Conservation (phyloP, 208 protist genomes). For the Zelonia costaricensis region DNA sequence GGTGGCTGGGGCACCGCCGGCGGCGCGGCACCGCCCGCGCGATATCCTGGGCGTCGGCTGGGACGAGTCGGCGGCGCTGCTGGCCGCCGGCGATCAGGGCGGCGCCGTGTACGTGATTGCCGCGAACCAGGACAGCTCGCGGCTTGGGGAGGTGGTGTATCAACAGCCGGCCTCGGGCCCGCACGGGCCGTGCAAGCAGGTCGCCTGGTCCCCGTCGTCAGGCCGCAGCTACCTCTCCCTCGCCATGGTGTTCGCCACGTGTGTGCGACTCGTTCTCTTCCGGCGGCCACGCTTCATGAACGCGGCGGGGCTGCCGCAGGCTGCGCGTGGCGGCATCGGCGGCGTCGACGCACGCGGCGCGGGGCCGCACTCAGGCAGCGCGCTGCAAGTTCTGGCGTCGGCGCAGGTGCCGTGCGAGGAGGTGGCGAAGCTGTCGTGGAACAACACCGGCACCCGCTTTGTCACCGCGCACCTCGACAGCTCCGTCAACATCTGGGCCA, state of each 20-base stretch:
- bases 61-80: slow-evolving; percentile 65
- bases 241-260: slow-evolving; percentile 48
- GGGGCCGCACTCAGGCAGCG: not conserved
- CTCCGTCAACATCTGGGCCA: slow-evolving; percentile 63
- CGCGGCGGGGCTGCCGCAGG: slow-evolving; percentile 23
- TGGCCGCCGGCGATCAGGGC: slow-evolving; percentile 57
- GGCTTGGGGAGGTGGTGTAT: slow-evolving; percentile 36
- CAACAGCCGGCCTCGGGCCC: slow-evolving; percentile 4
- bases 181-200: slow-evolving; percentile 38
- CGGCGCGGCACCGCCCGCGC: slow-evolving; percentile 9
- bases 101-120: slow-evolving; percentile 56
- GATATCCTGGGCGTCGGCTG: slow-evolving; percentile 58
- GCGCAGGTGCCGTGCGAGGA: slow-evolving; percentile 48
- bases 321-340: not conserved
- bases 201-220: slow-evolving; percentile 72
- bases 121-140: slow-evolving; percentile 37
- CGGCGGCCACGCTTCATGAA: slow-evolving; percentile 45
- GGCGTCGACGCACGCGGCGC: not conserved
- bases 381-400: slow-evolving; percentile 50
- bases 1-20: not conserved
- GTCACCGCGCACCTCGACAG: slow-evolving; percentile 80
- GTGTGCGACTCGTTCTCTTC: slow-evolving; percentile 67
- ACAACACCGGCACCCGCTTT: slow-evolving; percentile 78
- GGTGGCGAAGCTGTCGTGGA: slow-evolving; percentile 77
- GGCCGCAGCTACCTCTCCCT: slow-evolving; percentile 82